Percentiles rank a stretch among this genome's conserved stretches.
These are phyloP conservation scores for Chaetomiaceae sp. DNA, from an alignment of 2,329 filamentous ascomycete species.

Conservation along the genomic window DNA sequence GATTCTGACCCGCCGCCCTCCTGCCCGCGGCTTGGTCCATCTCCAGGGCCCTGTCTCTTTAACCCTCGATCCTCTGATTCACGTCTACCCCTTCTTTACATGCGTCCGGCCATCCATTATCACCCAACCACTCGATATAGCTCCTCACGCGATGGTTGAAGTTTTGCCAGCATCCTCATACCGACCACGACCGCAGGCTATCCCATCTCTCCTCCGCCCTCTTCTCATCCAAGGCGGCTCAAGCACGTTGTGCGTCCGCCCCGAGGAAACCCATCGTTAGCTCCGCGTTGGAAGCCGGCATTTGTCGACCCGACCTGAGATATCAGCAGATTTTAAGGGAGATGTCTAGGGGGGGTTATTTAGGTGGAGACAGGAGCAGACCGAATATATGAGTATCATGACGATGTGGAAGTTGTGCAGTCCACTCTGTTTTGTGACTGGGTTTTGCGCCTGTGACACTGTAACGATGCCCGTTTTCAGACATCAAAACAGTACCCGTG, in stretches of 20 bases:
- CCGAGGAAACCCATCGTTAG: conserved; percentile 5
- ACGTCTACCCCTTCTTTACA: conserved; percentile 12
- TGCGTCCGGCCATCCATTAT: conserved; percentile 10
- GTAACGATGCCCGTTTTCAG: no score
- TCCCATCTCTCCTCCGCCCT: conserved; percentile 7
- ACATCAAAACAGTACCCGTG: no score
- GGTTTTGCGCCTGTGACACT: no score
- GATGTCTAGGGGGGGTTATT: conserved; percentile 17
- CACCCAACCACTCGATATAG: conserved; percentile 12
- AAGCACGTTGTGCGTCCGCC: conserved; percentile 1
- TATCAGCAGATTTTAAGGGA: conserved; percentile 19
- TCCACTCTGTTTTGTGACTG: no score
- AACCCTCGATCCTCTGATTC: conserved; percentile 7
- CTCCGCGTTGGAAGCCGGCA: conserved; percentile 1
- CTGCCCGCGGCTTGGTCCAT: no score
- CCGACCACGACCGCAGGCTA: conserved; percentile 12
- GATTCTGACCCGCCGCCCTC: neutral
- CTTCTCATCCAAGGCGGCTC: conserved; percentile 4
- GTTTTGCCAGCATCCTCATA: conserved; percentile 6
- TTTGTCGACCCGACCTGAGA: conserved; percentile 10
- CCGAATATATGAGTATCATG: conserved; percentile 24
- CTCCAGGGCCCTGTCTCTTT: no score
- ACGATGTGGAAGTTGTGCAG: neutral
- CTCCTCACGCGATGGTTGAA: conserved; percentile 7
- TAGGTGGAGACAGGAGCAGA: conserved; percentile 21